Evolutionary conservation across 169 alveolate species (phyloP).

Genomic region (Amoebophrya sp.): DNA sequence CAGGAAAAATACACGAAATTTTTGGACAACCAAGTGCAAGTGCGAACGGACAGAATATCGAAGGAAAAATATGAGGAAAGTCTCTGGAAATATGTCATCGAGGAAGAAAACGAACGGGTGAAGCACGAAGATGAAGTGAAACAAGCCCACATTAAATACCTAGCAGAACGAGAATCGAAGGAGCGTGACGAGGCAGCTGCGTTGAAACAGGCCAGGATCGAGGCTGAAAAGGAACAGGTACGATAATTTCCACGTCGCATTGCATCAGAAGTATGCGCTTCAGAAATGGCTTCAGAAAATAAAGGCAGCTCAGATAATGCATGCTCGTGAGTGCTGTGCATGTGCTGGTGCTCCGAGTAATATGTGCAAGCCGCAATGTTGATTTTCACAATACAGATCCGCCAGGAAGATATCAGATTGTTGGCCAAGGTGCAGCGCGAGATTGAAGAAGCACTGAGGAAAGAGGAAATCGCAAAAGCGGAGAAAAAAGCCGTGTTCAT

Average conservation of each 20-base stretch:
- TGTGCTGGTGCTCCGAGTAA: too few species aligned
- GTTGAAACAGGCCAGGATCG: not conserved
- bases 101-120: not conserved
- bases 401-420: not conserved
- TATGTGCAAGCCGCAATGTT: too few species aligned
- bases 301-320: too few species aligned
- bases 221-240: not conserved
- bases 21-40: not conserved
- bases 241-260: too few species aligned
- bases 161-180: not conserved
- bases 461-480: not conserved
- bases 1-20: not conserved
- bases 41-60: not conserved
- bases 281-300: too few species aligned
- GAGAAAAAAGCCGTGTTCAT: not conserved
- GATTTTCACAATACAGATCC: too few species aligned
- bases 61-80: not conserved
- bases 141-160: not conserved
- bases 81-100: not conserved
- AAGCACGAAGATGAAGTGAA: not conserved
- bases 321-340: too few species aligned
- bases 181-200: conserved; percentile 6
- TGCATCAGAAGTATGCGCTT: too few species aligned
- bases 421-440: not conserved
- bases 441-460: not conserved